phyloP scores from a whole-genome alignment of 768 basidiomycete genomes.

The Boletus tylopilopsis region DNA sequence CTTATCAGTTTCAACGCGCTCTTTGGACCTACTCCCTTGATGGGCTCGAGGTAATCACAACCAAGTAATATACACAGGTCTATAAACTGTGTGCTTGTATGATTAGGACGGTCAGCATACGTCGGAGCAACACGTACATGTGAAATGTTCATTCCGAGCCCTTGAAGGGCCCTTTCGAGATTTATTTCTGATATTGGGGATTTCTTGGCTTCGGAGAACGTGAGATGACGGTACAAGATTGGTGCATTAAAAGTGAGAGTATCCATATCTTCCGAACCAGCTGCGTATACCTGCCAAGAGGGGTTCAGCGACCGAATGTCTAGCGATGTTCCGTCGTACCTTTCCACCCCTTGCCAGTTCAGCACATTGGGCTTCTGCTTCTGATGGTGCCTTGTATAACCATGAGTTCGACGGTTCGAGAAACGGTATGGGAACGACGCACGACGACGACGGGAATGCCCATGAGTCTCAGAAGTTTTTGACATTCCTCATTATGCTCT shows the following conservation, averaged over 20 bases:
- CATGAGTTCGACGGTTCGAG: background rate
- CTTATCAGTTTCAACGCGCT: slow-evolving; percentile 89
- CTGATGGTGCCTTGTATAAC: slow-evolving; percentile 79
- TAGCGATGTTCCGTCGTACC: slow-evolving; percentile 35
- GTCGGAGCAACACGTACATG: slow-evolving; percentile 45
- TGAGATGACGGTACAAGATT: slow-evolving; percentile 90
- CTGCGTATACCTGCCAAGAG: slow-evolving; percentile 76
- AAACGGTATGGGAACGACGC: slow-evolving; percentile 27
- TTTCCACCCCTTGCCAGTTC: slow-evolving; percentile 96
- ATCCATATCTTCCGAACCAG: slow-evolving; percentile 99
- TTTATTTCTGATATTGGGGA: slow-evolving; percentile 92
- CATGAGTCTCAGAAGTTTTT: slow-evolving; percentile 84
- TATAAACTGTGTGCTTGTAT: slow-evolving; percentile 61
- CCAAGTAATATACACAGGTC: slow-evolving; percentile 96
- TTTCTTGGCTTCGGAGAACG: slow-evolving; percentile 97
- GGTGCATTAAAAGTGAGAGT: slow-evolving; percentile 95
- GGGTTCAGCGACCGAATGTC: background rate
- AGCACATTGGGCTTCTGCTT: slow-evolving; percentile 98
- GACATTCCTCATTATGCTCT: slow-evolving; percentile 96
- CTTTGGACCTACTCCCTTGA: slow-evolving; percentile 94
- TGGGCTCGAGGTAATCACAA: slow-evolving; percentile 99
- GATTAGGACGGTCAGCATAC: background rate
- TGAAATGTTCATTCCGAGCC: slow-evolving; percentile 90
- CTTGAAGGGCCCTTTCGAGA: slow-evolving; percentile 77
- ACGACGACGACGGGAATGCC: slow-evolving; percentile 95